These are phyloP conservation scores for Hypocreales sp. DNA, from an alignment of 2,329 filamentous ascomycete genomes.

Conservation along the genomic window DNA sequence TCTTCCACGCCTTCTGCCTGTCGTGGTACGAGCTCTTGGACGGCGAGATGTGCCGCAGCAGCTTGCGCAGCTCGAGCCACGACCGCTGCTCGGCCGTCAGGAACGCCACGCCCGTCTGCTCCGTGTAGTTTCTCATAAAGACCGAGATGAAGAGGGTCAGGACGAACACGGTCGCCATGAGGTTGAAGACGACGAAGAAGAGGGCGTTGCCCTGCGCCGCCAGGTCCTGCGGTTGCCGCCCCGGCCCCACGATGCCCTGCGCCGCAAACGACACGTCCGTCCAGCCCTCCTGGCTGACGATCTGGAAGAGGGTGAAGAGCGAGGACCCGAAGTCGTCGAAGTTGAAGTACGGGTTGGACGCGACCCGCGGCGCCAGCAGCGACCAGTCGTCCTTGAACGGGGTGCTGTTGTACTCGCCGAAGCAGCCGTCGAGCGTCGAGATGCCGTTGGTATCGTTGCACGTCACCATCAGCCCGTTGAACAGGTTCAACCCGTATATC, in stretches of 20 bases:
- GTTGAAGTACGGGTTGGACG: conserved; percentile 68
- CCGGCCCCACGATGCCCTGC: conserved; percentile 65
- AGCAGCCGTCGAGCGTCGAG: conserved; percentile 54
- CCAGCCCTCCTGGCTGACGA: conserved; percentile 98
- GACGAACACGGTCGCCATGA: conserved; percentile 90
- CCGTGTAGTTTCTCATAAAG: conserved; percentile 99
- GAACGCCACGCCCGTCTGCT: conserved; percentile 94
- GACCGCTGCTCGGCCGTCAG: conserved; percentile 90
- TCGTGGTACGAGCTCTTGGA: conserved; percentile 81
- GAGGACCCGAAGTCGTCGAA: conserved; percentile 94
- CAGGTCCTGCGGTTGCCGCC: conserved; percentile 55
- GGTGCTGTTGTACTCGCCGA: conserved; percentile 63
- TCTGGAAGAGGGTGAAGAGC: conserved; percentile 93
- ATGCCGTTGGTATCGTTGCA: conserved; percentile 57
- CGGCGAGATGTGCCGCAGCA: conserved; percentile 82
- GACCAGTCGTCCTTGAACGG: conserved; percentile 65
- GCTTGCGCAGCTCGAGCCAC: conserved; percentile 88
- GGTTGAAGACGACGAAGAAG: conserved; percentile 93
- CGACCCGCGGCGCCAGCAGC: conserved; percentile 68
- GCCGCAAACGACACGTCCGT: conserved; percentile 77
- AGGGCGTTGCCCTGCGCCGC: conserved; percentile 70
- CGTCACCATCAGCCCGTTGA: conserved; percentile 61
- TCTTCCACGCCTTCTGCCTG: conserved; percentile 62
- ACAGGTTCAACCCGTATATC: conserved; percentile 87
- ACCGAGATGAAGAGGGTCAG: conserved; percentile 96